These are phyloP conservation scores for Larix kaempferi DNA, from an alignment of 75 land plant species.

Conservation along the genomic window DNA sequence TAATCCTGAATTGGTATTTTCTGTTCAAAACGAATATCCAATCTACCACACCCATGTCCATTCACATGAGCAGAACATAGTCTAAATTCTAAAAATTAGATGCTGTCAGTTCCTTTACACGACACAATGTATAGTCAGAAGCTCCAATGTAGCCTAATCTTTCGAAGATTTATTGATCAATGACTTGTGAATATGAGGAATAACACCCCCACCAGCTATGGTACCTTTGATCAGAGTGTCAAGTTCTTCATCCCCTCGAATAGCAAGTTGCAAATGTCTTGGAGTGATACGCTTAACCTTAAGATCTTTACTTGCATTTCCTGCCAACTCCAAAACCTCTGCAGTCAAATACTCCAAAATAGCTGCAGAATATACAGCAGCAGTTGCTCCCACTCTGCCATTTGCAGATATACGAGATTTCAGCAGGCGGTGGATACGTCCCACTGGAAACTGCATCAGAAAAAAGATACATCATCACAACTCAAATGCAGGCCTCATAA, in stretches of 20 bases:
- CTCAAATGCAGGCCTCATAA: neutral
- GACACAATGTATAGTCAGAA: no score
- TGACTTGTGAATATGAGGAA: slow-evolving; percentile 67
- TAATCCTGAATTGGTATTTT: no score
- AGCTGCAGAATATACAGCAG: slow-evolving; percentile 67
- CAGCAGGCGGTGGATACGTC: slow-evolving; percentile 51
- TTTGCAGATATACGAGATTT: slow-evolving; percentile 51
- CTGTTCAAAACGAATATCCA: no score
- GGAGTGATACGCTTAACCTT: slow-evolving; percentile 60
- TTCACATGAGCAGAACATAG: no score
- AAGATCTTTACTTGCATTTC: slow-evolving; percentile 61
- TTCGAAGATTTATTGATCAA: slow-evolving; percentile 59
- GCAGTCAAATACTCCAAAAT: slow-evolving; percentile 64
- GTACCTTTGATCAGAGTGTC: slow-evolving; percentile 54
- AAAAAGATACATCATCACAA: neutral
- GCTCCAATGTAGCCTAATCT: slow-evolving; percentile 8
- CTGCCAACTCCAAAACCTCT: slow-evolving; percentile 69
- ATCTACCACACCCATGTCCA: no score
- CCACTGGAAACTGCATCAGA: slow-evolving; percentile 51
- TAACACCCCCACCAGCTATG: slow-evolving; percentile 63
- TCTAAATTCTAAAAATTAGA: no score
- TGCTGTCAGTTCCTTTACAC: no score
- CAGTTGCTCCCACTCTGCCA: slow-evolving; percentile 65
- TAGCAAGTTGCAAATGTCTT: slow-evolving; percentile 61
- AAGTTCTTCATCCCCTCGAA: slow-evolving; percentile 66